Evolutionary conservation across 176 grass and related monocot species (phyloP), one percentile per base, ranked within the genome.

Genomic region (Hordeum marinum): DNA sequence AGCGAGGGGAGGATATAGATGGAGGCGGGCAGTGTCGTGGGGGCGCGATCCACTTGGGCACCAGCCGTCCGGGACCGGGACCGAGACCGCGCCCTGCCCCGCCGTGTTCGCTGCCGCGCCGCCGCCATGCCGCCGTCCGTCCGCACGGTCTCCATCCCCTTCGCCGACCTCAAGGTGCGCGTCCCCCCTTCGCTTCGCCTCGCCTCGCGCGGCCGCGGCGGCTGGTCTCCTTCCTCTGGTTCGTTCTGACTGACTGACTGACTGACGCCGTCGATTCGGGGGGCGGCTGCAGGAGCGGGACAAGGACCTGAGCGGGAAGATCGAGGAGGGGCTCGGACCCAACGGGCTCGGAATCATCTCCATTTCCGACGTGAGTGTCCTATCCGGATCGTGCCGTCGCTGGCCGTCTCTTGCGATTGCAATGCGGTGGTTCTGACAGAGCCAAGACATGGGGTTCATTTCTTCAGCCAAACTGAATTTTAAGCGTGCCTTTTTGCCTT

Each of bases 251-350:
- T 0, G 46, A 50, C 46, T 0, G 46, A 50, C 46, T 0, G 48
- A 52, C 29, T 68, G 50, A 43, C 52, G 23, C 18, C 10, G 68
- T 12, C 69, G 24, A 37, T 90, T 80, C 12, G 6, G 60, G 42
- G 27, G 77, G 46, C 4, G 81, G 62, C 7, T 39, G 80, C 89
- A 98, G 96, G 93, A 95, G 80, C 90, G 79, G 88, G 67, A 67
- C 4, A 94, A 50, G 83, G 91, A 98, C 85, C 84, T 98, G 63
- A 54, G 89, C 58, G 63, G 10, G 35, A 89, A 86, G 81, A 98
- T 98, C 39, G 93, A 98, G 82, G 93, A 98, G 92, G 96, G 96
- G 40, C 86, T 98, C 31, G 91, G 96, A 3, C 93, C 96, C 58
- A 59, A 81, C 48, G 96, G 93, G 15, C 86, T 95, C 21, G 96